Conservation (phyloP, 2,329 filamentous ascomycete genomes). For the Paecilomyces dactylethromorphus region DNA sequence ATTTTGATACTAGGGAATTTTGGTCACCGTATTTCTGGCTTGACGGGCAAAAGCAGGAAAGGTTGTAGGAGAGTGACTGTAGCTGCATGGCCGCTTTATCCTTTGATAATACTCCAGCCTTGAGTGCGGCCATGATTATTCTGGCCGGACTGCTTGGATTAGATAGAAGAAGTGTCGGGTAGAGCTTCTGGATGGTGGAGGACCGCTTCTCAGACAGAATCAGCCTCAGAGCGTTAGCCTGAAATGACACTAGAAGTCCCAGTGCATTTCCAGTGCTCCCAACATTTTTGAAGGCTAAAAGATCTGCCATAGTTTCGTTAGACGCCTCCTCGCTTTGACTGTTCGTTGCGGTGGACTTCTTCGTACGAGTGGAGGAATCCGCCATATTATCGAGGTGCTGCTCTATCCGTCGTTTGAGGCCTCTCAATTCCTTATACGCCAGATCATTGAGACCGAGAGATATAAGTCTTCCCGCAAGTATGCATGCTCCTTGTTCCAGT, state of each 20-base stretch:
- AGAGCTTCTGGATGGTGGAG: slow-evolving; percentile 24
- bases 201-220: slow-evolving; percentile 27
- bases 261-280: slow-evolving; percentile 18
- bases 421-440: slow-evolving; percentile 34
- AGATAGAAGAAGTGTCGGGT: slow-evolving; percentile 23
- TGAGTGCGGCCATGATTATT: slow-evolving; percentile 31
- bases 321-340: slow-evolving; percentile 17
- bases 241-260: slow-evolving; percentile 31
- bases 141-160: slow-evolving; percentile 32
- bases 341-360: not conserved
- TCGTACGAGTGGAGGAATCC: not conserved
- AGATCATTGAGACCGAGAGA: slow-evolving; percentile 34
- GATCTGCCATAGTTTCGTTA: slow-evolving; percentile 31
- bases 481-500: slow-evolving; percentile 37
- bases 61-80: slow-evolving; percentile 35
- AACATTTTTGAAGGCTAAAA: slow-evolving; percentile 28
- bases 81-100: slow-evolving; percentile 39
- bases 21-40: slow-evolving; percentile 11
- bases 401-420: slow-evolving; percentile 31
- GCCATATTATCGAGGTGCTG: slow-evolving; percentile 18
- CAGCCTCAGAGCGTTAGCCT: slow-evolving; percentile 34
- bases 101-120: slow-evolving; percentile 25
- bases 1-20: slow-evolving; percentile 11
- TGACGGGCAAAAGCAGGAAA: slow-evolving; percentile 27
- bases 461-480: slow-evolving; percentile 35